Evolutionary conservation across 768 basidiomycete species (phyloP), one percentile per base, ranked within the genome.

Genomic region (Boletus rufocinnamomeus): DNA sequence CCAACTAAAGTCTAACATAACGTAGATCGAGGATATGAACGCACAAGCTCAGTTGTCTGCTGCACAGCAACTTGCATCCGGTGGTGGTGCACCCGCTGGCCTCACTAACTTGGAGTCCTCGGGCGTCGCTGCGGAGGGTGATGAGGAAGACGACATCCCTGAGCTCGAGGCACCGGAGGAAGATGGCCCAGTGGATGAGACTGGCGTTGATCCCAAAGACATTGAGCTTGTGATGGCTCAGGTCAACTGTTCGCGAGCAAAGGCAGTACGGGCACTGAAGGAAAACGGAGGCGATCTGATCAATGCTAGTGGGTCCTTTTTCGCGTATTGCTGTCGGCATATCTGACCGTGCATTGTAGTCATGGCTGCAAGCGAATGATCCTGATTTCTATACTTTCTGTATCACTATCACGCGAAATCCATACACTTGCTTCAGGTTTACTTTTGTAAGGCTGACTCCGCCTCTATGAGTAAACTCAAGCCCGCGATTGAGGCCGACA

Each of bases 231-330:
- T 99, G 53, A 93, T 98, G 82, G 79, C 80, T 35, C 84, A 94
- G 79, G 93, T 94, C 63, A 87, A 83, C 70, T 96, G 93, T 76
- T 85, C 92, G 50, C 86, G 94, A 62, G 92, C 91, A 43, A 97
- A 95, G 74, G 97, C 96, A 40, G 90, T 94, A 44, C 84, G 87
- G 57, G 95, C 85, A 62, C 77, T 98, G 73, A 95, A 92, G 79
- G 93, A 94, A 67, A 92, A 86, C 65, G 88, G 89, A 52, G 95
- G 95, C 40, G 95, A 98, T 77, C 74, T 98, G 74, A 95, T 97
- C 80, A 95, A 95, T 75, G 95, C 95, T 60, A 96, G 94, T 96
- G 72, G 74, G 94, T 91, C 23, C 50, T 50, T 28, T 30, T 52
- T 16, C 35, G 53, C 14, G 34, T 37, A 48, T 35, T 40, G 3